Evolutionary conservation across 1,284 basidiomycete species (phyloP), one percentile per base, ranked within the genome.

Genomic region (Cryptococcus wingfieldii): DNA sequence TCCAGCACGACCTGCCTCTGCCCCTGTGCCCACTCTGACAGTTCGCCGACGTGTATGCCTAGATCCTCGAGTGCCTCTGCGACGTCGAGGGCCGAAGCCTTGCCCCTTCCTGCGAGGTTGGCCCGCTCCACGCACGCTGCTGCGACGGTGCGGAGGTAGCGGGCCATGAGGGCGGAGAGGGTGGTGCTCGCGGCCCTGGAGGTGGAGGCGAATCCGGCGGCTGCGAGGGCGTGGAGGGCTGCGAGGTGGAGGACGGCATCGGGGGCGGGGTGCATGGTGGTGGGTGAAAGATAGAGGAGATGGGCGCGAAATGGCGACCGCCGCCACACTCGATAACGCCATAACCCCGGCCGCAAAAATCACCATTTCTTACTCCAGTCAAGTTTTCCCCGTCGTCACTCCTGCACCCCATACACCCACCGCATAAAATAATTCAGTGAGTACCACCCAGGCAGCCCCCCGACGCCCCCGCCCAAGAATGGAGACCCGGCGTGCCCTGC

Each of bases 201-300:
- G 23, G 72, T 73, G 38, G 70, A 73, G 10, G 72, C 71, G 64
- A 73, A 73, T 3, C 71, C 72, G 4, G 74, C 64, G 12, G 61
- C 60, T 14, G 74, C 64, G 16, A 74, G 69, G 23, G 69, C 57
- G 53, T 73, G 70, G 23, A 73, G 65, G 6, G 66, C 64, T 14
- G 70, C 71, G 42, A 75, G 65, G 53, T 75, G 72, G 13, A 75
- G 61, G 16, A 75, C 60, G 9, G 72, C 72, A 50, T 72, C 71
- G 19, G 48, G 31, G 71, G 73, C 25, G 67, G 69, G 28, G 66
- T 54, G 31, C 59, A 57, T 34, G 1, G 5, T 7, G 31, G 19
- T 37, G 38, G 42, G 23, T 43, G 25, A 38, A 37, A 12, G 41
- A 19, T 38, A 41, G 27, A 25, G 18, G 23, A 50, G 10, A 19